A percentile compares a stretch with the other conserved stretches of the same genome.
Conservation (phyloP, 805 yeast genomes). For the Wickerhamomyces bisporus region DNA sequence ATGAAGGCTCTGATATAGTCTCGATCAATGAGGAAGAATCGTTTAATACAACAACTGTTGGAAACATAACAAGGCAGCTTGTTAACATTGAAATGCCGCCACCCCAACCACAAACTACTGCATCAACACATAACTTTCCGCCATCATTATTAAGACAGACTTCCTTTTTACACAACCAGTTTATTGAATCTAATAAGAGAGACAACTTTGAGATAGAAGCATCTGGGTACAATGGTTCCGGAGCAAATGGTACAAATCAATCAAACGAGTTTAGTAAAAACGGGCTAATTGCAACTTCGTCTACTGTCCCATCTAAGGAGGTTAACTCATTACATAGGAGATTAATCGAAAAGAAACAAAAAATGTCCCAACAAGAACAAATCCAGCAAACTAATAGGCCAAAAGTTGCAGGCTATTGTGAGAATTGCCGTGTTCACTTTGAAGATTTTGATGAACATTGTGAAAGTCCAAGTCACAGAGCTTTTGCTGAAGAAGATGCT, state of each 20-base stretch:
- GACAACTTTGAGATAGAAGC: conserved; percentile 53
- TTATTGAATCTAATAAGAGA: conserved; percentile 19
- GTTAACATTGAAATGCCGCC: conserved; percentile 15
- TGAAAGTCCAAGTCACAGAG: conserved; percentile 59
- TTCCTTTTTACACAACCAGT: conserved; percentile 15
- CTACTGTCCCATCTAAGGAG: conserved; percentile 51
- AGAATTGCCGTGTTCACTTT: conserved; percentile 83
- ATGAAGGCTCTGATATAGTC: conserved; percentile 9
- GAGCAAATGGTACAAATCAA: conserved; percentile 27
- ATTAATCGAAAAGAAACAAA: conserved; percentile 22
- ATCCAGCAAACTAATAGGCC: conserved; percentile 11
- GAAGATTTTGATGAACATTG: conserved; percentile 78
- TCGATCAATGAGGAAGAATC: conserved; percentile 1
- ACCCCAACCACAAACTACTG: conserved; percentile 8
- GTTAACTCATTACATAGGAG: conserved; percentile 43
- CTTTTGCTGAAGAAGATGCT: conserved; percentile 65
- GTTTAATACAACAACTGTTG: background rate
- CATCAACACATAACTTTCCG: background rate
- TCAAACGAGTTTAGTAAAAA: conserved; percentile 35
- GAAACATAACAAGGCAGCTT: background rate
- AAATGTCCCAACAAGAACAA: conserved; percentile 8
- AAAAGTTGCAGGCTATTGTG: conserved; percentile 75
- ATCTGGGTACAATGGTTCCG: conserved; percentile 47
- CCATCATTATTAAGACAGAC: conserved; percentile 16
- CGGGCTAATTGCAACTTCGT: conserved; percentile 56